Evolutionary conservation across 768 basidiomycete species (phyloP), one percentile per base, ranked within the genome.

Genomic region (Phallus indusiatus): DNA sequence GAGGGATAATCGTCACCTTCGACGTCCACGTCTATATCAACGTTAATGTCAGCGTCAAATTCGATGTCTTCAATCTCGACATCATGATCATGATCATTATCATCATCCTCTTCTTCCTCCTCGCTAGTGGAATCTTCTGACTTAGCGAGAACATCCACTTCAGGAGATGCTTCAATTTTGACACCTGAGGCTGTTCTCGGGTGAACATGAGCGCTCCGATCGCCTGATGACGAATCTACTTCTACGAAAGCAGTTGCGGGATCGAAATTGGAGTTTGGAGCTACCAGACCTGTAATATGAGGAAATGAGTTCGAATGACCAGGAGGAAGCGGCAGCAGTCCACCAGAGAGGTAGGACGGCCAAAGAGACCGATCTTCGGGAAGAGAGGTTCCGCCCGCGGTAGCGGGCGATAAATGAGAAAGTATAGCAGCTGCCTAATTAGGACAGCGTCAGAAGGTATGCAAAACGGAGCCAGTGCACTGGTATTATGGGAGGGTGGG

Each of bases 281-380:
- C 9, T 21, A 21, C 55, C 8, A 20, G 3, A 7, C 18, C 18
- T 3, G 21, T 4, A 9, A 16, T 36, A 33, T 33, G 17, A 16
- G 42, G 33, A 33, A 52, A 54, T 10, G 34, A 20, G 46, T 34
- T 21, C n/a, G 34, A 16, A 20, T 53, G 24, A 37, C 54, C 34
- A 33, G 24, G 18, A 14, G 64, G 63, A n/a, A 59, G 22, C 14
- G 59, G 55, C 12, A 59, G 49, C 12, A 53, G 22, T 11, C 61
- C 62, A n/a, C 60, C 63, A 11, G 85, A 86, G 33, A 91, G 76
- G 71, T 85, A 90, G 35, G 83, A 83, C 0, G 92, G 91, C 90
- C 95, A 97, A 50, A 94, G 81, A 1, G 88, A 90, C 62, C 94
- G 88, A 69, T 97, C 95, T 59, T 94, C 92, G 0, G 95, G 96